These are phyloP conservation scores for Vitis hybrid DNA, from an alignment of 177 flowering plant species.

Conservation along the genomic window DNA sequence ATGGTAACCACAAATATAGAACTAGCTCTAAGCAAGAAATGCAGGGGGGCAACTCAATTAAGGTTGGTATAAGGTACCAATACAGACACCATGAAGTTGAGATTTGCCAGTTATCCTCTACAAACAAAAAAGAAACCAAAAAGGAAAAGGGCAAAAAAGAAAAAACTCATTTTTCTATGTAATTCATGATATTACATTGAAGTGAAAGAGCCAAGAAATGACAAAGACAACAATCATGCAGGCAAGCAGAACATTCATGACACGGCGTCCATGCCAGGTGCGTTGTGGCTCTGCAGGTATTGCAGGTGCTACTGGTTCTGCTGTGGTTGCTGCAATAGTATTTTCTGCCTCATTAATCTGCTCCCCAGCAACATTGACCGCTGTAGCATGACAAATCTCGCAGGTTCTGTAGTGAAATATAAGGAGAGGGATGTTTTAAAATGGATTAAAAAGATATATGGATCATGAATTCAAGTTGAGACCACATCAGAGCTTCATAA, in stretches of 20 bases:
- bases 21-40: too few species aligned
- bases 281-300: slow-evolving; percentile 10
- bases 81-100: too few species aligned
- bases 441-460: too few species aligned
- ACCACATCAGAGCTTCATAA: too few species aligned
- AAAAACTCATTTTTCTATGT: neutral
- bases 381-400: slow-evolving; percentile 61
- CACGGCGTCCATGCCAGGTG: slow-evolving; percentile 24
- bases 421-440: too few species aligned
- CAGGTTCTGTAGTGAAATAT: slow-evolving; percentile 41
- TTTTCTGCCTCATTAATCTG: slow-evolving; percentile 16
- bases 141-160: neutral
- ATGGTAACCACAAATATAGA: too few species aligned
- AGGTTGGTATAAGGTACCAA: too few species aligned
- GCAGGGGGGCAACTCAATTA: too few species aligned
- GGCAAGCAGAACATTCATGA: slow-evolving; percentile 29
- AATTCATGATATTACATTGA: slow-evolving; percentile 13
- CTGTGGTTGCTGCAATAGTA: slow-evolving; percentile 7
- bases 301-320: slow-evolving; percentile 8
- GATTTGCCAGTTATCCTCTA: too few species aligned
- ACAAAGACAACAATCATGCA: slow-evolving; percentile 34
- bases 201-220: slow-evolving; percentile 41
- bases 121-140: too few species aligned
- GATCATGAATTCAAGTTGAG: too few species aligned
- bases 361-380: slow-evolving; percentile 39